Base-by-base conservation (phyloP, 2,329 filamentous ascomycete species). In the Biscogniauxia mediterranea region DNA sequence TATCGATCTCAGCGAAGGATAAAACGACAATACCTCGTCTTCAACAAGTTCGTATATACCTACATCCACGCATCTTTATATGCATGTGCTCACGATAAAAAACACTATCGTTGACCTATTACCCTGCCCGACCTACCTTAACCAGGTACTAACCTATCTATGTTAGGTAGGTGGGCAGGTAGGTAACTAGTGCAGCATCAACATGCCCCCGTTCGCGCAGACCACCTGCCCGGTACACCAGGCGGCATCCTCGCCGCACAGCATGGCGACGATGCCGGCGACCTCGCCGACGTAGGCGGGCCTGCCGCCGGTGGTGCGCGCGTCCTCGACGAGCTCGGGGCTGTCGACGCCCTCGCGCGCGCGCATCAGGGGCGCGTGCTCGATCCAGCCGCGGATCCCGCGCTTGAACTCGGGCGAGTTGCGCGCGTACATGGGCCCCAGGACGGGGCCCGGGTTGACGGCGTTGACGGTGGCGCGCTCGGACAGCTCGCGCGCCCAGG, bases 201-300 rank as follows among this genome's bases (percentile, higher is more conserved):
- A 49, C 65, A 69, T 67, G 54, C 91, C 91, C 1, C 91, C 91
- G 71, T 94, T 94, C 7, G 90, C 90, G 77, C 88, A 91, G 3
- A 95, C 84, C 23, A 93, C 89, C 74, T 89, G 89, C 1, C 91
- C 91, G 0, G 91, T 95, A 70, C 86, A 89, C 90, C 90, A 94
- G 7, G 80, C 83, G n/a, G 85, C 83, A 72, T 94, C 91, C 5
- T 81, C 80, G 5, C 84, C 83, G 72, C 89, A 92, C 21, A 93
- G 76, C 89, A 93, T 92, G 2, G 84, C 89, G 19, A 93, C 87
- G 5, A 92, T 83, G 0, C 90, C 91, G 0, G 89, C 91, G 74
- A 94, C 81, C 78, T 94, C 91, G 55, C 81, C 78, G 28, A 86
- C 83, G 71, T 90, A 91, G 2, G 83, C 90, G 4, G 83, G 84